Evolutionary conservation across 257 asterid genomes (phyloP), one percentile per base, ranked within the genome.

Genomic region (Solanum lycopersicoides): DNA sequence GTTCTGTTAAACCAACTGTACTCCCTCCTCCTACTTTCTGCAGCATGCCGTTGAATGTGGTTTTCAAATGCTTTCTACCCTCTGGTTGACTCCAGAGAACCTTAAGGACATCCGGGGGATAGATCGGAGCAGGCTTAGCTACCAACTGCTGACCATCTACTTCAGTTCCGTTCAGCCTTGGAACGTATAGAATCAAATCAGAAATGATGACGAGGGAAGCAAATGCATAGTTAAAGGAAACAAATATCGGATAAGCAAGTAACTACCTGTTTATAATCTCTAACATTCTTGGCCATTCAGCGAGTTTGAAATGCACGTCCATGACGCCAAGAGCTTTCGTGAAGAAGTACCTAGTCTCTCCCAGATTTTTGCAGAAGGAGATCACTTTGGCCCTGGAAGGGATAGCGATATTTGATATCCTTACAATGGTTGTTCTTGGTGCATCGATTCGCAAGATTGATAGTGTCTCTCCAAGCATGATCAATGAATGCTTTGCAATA

Each of bases 261-360:
- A 83, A 25, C 59, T 86, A 92, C 97, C 94, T 91, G 92, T 94
- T 94, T 21, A 94, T 89, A 85, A 94, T 92, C 74, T 85, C 89
- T 86, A 89, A 79, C 96, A 94, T 93, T 91, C 93, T 92, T 82
- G 96, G 93, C 97, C 97, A 94, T 71, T 94, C 96, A 53, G 91
- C 76, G 85, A 88, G 34, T 25, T n/a, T 85, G 91, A 60, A 93
- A 71, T 85, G 85, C 91, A 92, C 93, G 86, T 93, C 96, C 32
- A 88, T 0, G 25, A 56, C 21, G 47, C 42, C 32, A 2, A 7
- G 0, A n/a, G 11, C 1, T 89, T 96, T 91, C 4, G 0, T 0
- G 3, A 1, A 0, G 84, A 16, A 0, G 1, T 0, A 0, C 73
- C 25, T 39, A 80, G 72, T n/a, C 72, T 84, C 39, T 87, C 96